phyloP scores from a whole-genome alignment of 352 stramenopile species.

The Pythium monospermum region DNA sequence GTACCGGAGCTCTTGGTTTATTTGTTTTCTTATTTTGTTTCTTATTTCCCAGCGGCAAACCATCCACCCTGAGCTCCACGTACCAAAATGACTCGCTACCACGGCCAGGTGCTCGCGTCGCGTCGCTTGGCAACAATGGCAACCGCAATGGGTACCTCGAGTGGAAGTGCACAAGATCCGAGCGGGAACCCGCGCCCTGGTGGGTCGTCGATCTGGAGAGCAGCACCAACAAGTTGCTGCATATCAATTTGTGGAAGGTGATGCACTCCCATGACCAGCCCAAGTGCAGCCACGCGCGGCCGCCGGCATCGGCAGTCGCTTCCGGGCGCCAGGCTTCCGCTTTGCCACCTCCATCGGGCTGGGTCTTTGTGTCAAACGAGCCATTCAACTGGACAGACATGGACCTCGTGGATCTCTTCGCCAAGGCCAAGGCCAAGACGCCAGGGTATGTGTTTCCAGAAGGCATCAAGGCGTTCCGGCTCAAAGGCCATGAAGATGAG shows the following conservation, averaged over 20 bases:
- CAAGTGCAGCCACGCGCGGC: slow-evolving; percentile 32
- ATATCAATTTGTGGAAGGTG: slow-evolving; percentile 60
- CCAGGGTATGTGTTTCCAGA: slow-evolving; percentile 10
- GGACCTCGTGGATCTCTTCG: slow-evolving; percentile 4
- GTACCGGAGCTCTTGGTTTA: not conserved
- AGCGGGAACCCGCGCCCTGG: slow-evolving; percentile 51
- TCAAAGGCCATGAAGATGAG: slow-evolving; percentile 13
- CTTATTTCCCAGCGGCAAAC: slow-evolving; percentile 21
- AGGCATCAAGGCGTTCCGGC: slow-evolving; percentile 3
- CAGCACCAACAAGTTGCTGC: slow-evolving; percentile 25
- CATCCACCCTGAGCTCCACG: slow-evolving; percentile 52
- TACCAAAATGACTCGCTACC: slow-evolving; percentile 32
- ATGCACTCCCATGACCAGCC: slow-evolving; percentile 69
- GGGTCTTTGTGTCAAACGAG: slow-evolving; percentile 54
- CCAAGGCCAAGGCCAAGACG: not conserved
- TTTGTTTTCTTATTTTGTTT: not conserved
- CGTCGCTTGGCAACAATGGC: slow-evolving; percentile 58
- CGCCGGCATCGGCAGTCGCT: slow-evolving; percentile 28
- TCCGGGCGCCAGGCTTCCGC: slow-evolving; percentile 24
- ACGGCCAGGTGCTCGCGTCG: slow-evolving; percentile 31
- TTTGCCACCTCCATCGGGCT: slow-evolving; percentile 30
- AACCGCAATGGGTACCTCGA: slow-evolving; percentile 64
- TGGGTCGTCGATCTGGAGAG: slow-evolving; percentile 67
- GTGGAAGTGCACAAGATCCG: slow-evolving; percentile 59
- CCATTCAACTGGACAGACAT: slow-evolving; percentile 2